Conservation (phyloP, 441 rosid species). For the Arabidopsis lyrata region DNA sequence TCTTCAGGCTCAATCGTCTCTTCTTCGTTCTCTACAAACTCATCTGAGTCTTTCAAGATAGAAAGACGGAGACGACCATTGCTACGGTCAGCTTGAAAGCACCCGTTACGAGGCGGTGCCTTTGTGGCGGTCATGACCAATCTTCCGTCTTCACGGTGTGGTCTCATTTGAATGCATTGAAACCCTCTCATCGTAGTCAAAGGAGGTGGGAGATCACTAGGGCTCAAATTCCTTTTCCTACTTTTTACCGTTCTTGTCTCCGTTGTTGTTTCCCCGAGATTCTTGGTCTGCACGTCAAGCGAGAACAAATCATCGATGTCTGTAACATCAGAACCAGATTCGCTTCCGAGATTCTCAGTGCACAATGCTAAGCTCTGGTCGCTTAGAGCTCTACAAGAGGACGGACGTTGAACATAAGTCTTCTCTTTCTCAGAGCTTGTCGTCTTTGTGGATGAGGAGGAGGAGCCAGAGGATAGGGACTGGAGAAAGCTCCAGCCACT, state of each 20-base stretch:
- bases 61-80: conserved; percentile 77
- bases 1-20: conserved; percentile 40
- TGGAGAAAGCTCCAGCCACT: conserved; percentile 69
- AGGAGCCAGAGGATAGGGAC: conserved; percentile 39
- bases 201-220: conserved; percentile 71
- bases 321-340: conserved; percentile 65
- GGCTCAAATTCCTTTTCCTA: conserved; percentile 46
- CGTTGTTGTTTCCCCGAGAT: conserved; percentile 30
- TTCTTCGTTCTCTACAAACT: conserved; percentile 22
- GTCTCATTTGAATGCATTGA: conserved; percentile 58
- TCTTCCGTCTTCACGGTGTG: conserved; percentile 80
- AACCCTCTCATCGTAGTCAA: conserved; percentile 74
- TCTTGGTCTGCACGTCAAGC: conserved; percentile 33
- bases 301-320: conserved; percentile 52
- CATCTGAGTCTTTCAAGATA: conserved; percentile 48
- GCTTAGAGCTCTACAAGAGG: conserved; percentile 56
- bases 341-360: conserved; percentile 84
- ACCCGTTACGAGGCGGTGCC: conserved; percentile 45
- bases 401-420: conserved; percentile 47
- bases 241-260: conserved; percentile 33
- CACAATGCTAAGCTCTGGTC: conserved; percentile 80
- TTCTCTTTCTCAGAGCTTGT: conserved; percentile 45
- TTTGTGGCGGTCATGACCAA: conserved; percentile 64
- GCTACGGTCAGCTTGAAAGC: conserved; percentile 71
- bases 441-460: conserved; percentile 24